phyloP scores from a whole-genome alignment of 345 rosid genomes.

The Eucalyptus pauciflora region DNA sequence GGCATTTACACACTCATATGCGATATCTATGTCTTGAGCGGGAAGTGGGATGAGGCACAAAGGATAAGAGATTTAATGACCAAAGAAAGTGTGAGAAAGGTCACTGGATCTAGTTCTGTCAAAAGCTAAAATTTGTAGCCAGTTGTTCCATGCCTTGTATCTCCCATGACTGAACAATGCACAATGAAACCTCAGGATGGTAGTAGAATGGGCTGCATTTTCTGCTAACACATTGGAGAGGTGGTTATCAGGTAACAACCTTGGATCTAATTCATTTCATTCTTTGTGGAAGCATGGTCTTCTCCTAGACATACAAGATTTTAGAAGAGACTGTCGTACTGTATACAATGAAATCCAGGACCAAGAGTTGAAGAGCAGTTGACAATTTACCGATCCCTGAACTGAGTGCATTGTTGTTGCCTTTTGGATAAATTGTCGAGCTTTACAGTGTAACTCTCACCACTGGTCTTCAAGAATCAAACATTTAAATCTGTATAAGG shows the following conservation, averaged over 20 bases:
- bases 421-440: neutral
- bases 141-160: neutral
- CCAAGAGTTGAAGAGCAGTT: neutral
- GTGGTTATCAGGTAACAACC: neutral
- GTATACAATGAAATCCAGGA: neutral
- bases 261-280: neutral
- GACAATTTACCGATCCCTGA: neutral
- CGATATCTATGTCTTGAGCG: neutral
- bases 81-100: neutral
- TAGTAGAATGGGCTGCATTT: neutral
- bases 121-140: neutral
- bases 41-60: constrained; percentile 5
- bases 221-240: neutral
- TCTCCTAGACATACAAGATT: neutral
- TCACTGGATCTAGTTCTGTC: constrained; percentile 16
- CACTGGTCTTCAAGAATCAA: neutral
- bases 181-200: neutral
- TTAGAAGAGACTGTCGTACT: neutral
- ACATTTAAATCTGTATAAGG: neutral
- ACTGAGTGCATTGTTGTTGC: neutral
- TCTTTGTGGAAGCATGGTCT: neutral
- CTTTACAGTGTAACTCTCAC: neutral
- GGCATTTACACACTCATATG: constrained; percentile 5
- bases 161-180: neutral
- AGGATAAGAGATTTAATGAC: constrained; percentile 1